Conservation (phyloP, 371 early-diverging fungal species). For the Apophysomyces trapeziformis region DNA sequence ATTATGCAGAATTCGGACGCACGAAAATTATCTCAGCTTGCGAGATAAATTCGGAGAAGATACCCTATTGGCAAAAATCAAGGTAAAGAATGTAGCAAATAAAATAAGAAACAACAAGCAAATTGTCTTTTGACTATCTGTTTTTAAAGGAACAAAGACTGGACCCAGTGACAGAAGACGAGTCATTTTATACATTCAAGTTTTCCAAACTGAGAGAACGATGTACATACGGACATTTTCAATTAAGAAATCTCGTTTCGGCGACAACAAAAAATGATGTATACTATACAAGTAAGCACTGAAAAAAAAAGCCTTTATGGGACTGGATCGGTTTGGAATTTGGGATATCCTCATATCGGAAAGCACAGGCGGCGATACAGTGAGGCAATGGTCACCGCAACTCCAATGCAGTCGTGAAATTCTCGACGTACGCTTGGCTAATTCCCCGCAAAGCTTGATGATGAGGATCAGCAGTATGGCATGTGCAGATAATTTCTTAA, state of each 20-base stretch:
- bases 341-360: not conserved
- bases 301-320: not conserved
- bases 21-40: conserved; percentile 10
- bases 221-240: conserved; percentile 66
- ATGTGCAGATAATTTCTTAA: conserved; percentile 55
- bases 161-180: conserved; percentile 18
- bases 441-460: conserved; percentile 33
- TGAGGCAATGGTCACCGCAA: conserved; percentile 73
- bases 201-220: conserved; percentile 41
- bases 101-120: not conserved
- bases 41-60: not conserved
- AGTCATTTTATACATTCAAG: conserved; percentile 44
- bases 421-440: conserved; percentile 48
- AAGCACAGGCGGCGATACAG: conserved; percentile 51
- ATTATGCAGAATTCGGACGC: conserved; percentile 6
- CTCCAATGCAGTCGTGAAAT: conserved; percentile 46
- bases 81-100: not conserved
- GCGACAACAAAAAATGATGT: conserved; percentile 76
- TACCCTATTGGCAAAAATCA: not conserved
- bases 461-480: conserved; percentile 66
- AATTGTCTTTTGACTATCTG: not conserved
- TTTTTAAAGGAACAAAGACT: not conserved
- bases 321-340: not conserved
- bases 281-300: conserved; percentile 61
- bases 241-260: conserved; percentile 77